phyloP scores from a whole-genome alignment of 2,329 filamentous ascomycete genomes.

The Gaeumannomyces tritici region DNA sequence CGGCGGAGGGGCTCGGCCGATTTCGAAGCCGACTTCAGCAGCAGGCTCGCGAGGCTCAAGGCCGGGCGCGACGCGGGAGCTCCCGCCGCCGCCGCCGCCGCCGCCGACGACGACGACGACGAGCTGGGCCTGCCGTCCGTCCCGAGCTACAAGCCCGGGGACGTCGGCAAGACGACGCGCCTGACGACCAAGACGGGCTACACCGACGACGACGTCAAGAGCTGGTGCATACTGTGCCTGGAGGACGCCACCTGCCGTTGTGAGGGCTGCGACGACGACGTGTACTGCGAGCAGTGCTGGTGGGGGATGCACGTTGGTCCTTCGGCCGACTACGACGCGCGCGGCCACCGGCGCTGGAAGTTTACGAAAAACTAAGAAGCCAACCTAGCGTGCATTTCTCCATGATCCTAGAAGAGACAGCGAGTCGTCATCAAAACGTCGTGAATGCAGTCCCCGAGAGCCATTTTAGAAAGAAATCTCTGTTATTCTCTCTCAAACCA shows the following conservation, averaged over 20 bases:
- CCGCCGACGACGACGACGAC: conserved; percentile 17
- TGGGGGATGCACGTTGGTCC: conserved; percentile 67
- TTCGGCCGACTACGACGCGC: conserved; percentile 60
- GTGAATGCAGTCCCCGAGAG: not conserved
- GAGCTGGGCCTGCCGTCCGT: conserved; percentile 36
- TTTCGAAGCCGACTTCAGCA: conserved; percentile 35
- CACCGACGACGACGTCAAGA: conserved; percentile 62
- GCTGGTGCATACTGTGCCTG: conserved; percentile 76
- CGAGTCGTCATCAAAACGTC: conserved; percentile 29
- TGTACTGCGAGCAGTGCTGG: conserved; percentile 76
- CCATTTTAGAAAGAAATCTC: not conserved
- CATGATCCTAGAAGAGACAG: conserved; percentile 19
- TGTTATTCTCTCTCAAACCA: not conserved
- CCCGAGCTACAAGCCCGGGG: conserved; percentile 37
- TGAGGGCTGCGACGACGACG: conserved; percentile 58
- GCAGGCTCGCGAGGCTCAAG: conserved; percentile 42
- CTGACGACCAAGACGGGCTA: conserved; percentile 32
- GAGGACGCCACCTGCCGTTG: conserved; percentile 69
- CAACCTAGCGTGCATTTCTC: not conserved
- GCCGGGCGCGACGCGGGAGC: conserved; percentile 17
- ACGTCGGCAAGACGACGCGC: conserved; percentile 14
- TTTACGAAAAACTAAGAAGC: not conserved
- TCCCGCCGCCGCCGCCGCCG: no score
- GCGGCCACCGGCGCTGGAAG: conserved; percentile 50
- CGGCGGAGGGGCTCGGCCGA: conserved; percentile 12